Base-by-base conservation (phyloP, 345 rosid species). In the Dimocarpus longan region DNA sequence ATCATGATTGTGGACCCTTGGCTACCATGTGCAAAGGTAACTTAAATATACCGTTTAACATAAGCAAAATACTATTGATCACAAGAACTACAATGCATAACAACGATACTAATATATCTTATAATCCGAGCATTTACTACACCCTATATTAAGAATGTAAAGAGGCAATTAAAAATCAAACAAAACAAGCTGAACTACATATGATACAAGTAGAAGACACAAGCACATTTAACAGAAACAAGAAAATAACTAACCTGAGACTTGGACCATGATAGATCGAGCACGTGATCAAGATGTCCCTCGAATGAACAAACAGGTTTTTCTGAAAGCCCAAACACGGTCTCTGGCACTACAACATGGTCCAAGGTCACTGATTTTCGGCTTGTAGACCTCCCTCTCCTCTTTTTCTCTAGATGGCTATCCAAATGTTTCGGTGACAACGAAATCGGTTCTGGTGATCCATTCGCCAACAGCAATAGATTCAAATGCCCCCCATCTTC, bases 191-290 rank as follows among this genome's bases (percentile, higher is more conserved):
- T 59, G 54, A 59, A 64, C 65, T 66, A 37, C 22, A 8, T n/a
- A 11, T 11, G 5, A 50, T 67, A 66, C 5, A 32, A 26, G 3
- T 26, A 48, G 60, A 46, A n/a, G 65, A 52, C 40, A 50, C 18
- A 54, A 37, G 3, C 37, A 39, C 21, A 40, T n/a, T 44, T 26
- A 50, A 60, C 24, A 63, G 52, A 48, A 15, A 73, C 54, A 19
- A 70, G 24, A 71, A 71, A 7, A 42, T 28, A 68, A 83, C 97
- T 78, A 73, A 95, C 98, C 98, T 87, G 97, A 84, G 97, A 90
- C 85, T 91, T 91, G 68, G 99, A 96, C 99, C 99, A 96, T n/a
- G 99, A 90, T 54, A 96, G 92, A 84, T 96, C 99, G 48, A 93
- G 98, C 76, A 96, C 99, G 83, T 86, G 97, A 85, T 89, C 78